Evolutionary conservation across 495 filamentous ascomycete species (phyloP).

Genomic region (Neurospora pannonica): DNA sequence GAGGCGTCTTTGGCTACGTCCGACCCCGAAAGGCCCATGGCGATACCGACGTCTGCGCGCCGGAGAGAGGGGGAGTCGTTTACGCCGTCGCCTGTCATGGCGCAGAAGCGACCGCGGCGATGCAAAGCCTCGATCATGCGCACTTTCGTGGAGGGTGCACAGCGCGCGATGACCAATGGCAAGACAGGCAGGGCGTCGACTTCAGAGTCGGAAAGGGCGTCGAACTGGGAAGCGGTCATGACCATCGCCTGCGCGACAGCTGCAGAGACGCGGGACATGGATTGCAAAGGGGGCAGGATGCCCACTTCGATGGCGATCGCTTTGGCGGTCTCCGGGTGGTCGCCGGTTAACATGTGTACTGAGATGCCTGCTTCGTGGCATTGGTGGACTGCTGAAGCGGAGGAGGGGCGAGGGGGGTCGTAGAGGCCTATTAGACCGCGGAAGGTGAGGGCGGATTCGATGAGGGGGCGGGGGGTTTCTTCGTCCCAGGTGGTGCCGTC

Average conservation of each 20-base stretch:
- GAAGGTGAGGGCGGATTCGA: conserved; percentile 51
- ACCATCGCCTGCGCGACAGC: conserved; percentile 44
- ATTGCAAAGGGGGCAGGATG: conserved; percentile 44
- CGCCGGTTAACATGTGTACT: conserved; percentile 78
- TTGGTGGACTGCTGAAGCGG: conserved; percentile 52
- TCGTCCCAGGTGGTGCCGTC: conserved; percentile 8
- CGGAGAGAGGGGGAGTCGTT: conserved; percentile 75
- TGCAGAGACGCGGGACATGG: conserved; percentile 44
- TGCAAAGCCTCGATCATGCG: conserved; percentile 62
- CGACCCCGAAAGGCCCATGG: conserved; percentile 73
- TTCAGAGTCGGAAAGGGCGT: conserved; percentile 45
- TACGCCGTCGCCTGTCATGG: conserved; percentile 70
- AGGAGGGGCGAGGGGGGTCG: conserved; percentile 63
- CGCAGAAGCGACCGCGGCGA: conserved; percentile 46
- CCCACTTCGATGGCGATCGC: conserved; percentile 70
- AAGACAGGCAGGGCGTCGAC: conserved; percentile 49
- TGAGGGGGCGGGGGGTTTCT: conserved; percentile 31
- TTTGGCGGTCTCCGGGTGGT: conserved; percentile 65
- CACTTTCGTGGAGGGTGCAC: conserved; percentile 55
- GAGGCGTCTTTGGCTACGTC: conserved; percentile 83
- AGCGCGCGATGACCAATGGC: conserved; percentile 56
- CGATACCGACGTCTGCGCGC: conserved; percentile 73
- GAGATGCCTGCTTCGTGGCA: conserved; percentile 63
- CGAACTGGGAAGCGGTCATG: conserved; percentile 55
- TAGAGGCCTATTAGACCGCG: conserved; percentile 61